Evolutionary conservation across 805 yeast genomes (phyloP), one percentile per base, ranked within the genome.

Genomic region (Peterozyma xylosa): DNA sequence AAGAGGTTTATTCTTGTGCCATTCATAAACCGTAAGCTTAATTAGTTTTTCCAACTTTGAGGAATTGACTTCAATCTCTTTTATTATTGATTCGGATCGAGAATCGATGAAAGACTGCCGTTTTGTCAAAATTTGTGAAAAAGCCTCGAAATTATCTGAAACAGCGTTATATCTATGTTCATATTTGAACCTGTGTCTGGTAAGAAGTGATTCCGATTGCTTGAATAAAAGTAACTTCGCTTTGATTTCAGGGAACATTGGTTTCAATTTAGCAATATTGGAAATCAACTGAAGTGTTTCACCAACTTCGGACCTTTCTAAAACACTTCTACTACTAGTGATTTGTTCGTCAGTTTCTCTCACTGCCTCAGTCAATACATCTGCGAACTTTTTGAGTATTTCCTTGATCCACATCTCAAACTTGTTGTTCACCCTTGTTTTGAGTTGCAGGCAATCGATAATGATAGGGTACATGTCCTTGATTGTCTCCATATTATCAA

Each of bases 371-470:
- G 53, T 55, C 35, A 81, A 53, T 15, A 61, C 52, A 2, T 54
- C 58, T 3, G 76, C 62, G 58, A 80, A 74, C 30, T 57, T 57
- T 1, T 50, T 47, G 7, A 73, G 37, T 6, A 80, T 55, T 2
- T 67, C 67, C 35, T 62, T 64, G 48, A 79, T 83, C 78, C 87
- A 83, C 2, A 56, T 49, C 46, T 80, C 83, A 62, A 75, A 82
- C 51, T 74, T 78, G 1, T 53, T 32, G 32, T 47, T 51, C 2
- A 80, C 67, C 33, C 78, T 62, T 0, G 72, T 56, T 47, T 79
- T 84, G 2, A 81, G 82, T 13, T 71, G 71, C 9, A 71, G 68
- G 53, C 68, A 76, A 36, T 74, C 68, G 33, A 86, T 57, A 0
- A 47, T 39, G 13, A 71, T 42, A 1, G 56, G 46, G 0, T 82